Evolutionary conservation across 2,329 filamentous ascomycete species (phyloP), one percentile per base, ranked within the genome.

Genomic region (Biscogniauxia sp.): DNA sequence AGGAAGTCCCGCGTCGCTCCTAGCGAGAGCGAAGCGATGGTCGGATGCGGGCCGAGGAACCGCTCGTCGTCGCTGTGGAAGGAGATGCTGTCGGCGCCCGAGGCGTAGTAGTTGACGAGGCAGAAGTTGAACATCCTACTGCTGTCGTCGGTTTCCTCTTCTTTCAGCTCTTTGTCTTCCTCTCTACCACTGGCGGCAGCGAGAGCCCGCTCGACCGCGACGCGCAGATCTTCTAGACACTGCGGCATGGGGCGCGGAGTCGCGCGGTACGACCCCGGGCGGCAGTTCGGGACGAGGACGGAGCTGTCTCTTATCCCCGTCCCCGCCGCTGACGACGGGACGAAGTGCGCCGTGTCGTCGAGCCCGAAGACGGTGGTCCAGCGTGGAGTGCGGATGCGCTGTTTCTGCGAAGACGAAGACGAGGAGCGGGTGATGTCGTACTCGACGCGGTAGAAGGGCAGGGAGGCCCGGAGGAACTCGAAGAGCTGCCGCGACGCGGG

Each of bases 91-190:
- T 94, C 90, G 5, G 85, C 78, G 0, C 91, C 90, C 3, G 84
- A 84, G n/a, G 88, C 88, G 70, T 94, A 94, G 76, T 94, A 94
- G 70, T 94, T 94, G 4, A 94, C 89, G 1, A 94, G 81, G 61
- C 88, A 90, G 72, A 93, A 92, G 71, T 94, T 94, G 76, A 89
- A 94, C 0, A 11, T 37, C 8, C 32, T 37, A 7, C 32, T 37
- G 32, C 32, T 15, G 5, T 45, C 37, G 2, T 45, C 37, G 13
- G 6, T 13, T 11, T 45, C n/a, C 15, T 45, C 6, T n/a, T 45
- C 37, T n/a, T 45, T 11, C 15, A 6, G 4, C 13, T 45, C 37
- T 45, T 11, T 13, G 13, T 37, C 37, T 17, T 45, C 37, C 7
- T n/a, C 37, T 17, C 17, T 11, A 6, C 3, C 37, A 17, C n/a